phyloP scores from a whole-genome alignment of 2,329 filamentous ascomycete species.

The Colletotrichum godetiae region DNA sequence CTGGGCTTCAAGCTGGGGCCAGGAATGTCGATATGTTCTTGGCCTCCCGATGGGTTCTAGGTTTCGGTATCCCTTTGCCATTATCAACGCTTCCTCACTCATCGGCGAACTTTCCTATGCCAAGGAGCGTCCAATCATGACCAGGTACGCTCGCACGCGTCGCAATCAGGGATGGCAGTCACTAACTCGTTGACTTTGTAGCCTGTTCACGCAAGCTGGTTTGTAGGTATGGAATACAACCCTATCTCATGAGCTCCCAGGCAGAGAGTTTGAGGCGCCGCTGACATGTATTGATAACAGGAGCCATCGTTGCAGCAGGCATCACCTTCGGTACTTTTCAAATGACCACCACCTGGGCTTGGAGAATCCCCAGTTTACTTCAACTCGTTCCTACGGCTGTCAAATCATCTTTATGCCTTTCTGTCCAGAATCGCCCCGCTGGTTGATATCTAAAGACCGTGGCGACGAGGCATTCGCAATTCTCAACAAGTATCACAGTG shows the following conservation, averaged over 20 bases:
- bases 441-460: slow-evolving; percentile 45
- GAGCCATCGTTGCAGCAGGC: slow-evolving; percentile 17
- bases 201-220: slow-evolving; percentile 52
- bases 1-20: slow-evolving; percentile 48
- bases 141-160: slow-evolving; percentile 48
- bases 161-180: neutral
- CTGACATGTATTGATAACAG: neutral
- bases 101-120: slow-evolving; percentile 65
- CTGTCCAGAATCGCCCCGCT: slow-evolving; percentile 51
- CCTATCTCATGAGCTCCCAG: neutral
- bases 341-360: slow-evolving; percentile 28
- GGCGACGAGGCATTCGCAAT: slow-evolving; percentile 46
- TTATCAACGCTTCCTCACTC: slow-evolving; percentile 61
- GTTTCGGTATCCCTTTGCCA: slow-evolving; percentile 64
- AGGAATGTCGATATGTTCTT: slow-evolving; percentile 59
- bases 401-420: slow-evolving; percentile 44
- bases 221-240: neutral
- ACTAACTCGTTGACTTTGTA: neutral
- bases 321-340: slow-evolving; percentile 27
- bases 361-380: slow-evolving; percentile 28
- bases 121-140: slow-evolving; percentile 63
- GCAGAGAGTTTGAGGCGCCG: too few relatives aligned
- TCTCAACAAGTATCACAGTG: slow-evolving; percentile 59
- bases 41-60: slow-evolving; percentile 62
- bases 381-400: slow-evolving; percentile 37